Base-by-base conservation (phyloP, 768 basidiomycete species). In the Podaxis mareebaensis region DNA sequence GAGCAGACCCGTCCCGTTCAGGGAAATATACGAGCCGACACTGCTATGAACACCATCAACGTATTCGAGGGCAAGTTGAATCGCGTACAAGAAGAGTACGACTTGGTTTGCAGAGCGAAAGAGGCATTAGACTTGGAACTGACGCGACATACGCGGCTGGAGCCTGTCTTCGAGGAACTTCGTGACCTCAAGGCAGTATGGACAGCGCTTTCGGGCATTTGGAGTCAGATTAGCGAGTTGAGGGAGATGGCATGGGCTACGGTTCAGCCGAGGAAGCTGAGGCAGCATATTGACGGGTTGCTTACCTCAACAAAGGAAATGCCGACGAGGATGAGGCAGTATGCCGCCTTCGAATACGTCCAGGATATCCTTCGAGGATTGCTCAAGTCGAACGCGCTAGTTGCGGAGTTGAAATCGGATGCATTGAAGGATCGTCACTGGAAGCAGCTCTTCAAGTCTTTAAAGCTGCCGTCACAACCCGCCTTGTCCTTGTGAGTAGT, bases 321-420 rank as follows among this genome's bases (percentile, higher is more conserved):
- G 96, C 97, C 97, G 1, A 96, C 93, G 40, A 83, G 96, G 65
- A 99, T 99, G 97, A 86, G 97, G 58, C 97, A 99, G 73, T 99
- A 99, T 74, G 93, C 95, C 8, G 97, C 97, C 0, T 99, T 98
- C 71, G 97, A 99, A 80, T 96, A 93, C 73, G 95, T 99, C 2
- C 96, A 99, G 71, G 96, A 99, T 48, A 84, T 90, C 22, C 81
- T 99, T 59, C 85, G 91, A 51, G 86, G 88, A 12, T 80, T 95
- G 53, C 83, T 98, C 67, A 99, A 97, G 78, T 89, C 92, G 40
- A 99, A 99, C 73, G 73, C 88, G 0, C 79, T 97, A 67, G 83
- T 99, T n/a, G 88, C 88, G 15, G 97, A 99, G 76, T 80, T 99
- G 70, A 98, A 97, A 78, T 96, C 95, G 10, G 97, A 99, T 71